Percentiles rank a stretch among this genome's conserved stretches.
Conservation (phyloP, 2,329 filamentous ascomycete genomes). For the Aspergillus bombycis region DNA sequence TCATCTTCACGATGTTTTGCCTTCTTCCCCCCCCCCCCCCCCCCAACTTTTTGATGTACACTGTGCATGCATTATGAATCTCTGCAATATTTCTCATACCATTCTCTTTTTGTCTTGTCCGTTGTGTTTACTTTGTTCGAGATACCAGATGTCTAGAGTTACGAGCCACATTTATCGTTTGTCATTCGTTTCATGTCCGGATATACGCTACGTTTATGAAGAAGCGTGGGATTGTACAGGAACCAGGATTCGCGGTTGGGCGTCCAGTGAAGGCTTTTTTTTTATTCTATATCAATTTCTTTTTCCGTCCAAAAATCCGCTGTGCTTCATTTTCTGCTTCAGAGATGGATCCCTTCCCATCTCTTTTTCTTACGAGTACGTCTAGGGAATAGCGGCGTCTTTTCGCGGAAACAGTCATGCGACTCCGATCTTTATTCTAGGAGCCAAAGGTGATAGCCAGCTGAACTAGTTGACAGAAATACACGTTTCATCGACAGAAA, state of each 20-base stretch:
- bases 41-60: neutral
- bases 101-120: slow-evolving; percentile 2
- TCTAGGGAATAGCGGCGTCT: slow-evolving; percentile 14
- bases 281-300: neutral
- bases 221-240: slow-evolving; percentile 17
- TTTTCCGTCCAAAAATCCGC: neutral
- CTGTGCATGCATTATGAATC: slow-evolving; percentile 12
- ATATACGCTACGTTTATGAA: slow-evolving; percentile 10
- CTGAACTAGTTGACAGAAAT: slow-evolving; percentile 2
- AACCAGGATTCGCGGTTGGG: slow-evolving; percentile 5
- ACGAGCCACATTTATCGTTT: slow-evolving; percentile 9
- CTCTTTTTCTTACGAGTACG: slow-evolving; percentile 2
- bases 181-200: slow-evolving; percentile 15
- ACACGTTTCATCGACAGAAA: neutral
- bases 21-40: neutral
- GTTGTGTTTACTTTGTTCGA: slow-evolving; percentile 5
- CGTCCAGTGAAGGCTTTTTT: slow-evolving; percentile 10
- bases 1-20: slow-evolving; percentile 7
- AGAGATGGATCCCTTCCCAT: neutral
- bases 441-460: slow-evolving; percentile 1
- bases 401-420: slow-evolving; percentile 3
- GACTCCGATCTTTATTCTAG: neutral
- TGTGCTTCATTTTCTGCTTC: neutral
- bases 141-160: slow-evolving; percentile 20
- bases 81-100: slow-evolving; percentile 1